phyloP scores from a whole-genome alignment of 441 rosid species.

The Pelargonium hybrid region DNA sequence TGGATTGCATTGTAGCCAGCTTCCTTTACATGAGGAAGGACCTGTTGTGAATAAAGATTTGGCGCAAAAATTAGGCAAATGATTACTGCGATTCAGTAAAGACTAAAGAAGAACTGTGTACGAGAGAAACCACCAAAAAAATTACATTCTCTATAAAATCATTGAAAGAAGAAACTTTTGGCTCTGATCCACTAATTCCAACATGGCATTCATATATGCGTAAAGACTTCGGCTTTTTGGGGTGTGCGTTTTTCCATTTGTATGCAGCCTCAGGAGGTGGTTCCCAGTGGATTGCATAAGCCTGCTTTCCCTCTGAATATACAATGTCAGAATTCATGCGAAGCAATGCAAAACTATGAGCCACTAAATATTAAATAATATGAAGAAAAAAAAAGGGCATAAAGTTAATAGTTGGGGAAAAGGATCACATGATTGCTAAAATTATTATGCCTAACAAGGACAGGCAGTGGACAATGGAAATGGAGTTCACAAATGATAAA shows the following conservation, averaged over 20 bases:
- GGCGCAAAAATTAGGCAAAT: conserved; percentile 14
- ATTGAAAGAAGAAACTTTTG: conserved; percentile 61
- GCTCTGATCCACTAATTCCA: conserved; percentile 89
- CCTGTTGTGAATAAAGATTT: conserved; percentile 33
- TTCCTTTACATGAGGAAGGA: conserved; percentile 79
- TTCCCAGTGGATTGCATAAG: conserved; percentile 93
- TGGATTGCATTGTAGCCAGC: conserved; percentile 92
- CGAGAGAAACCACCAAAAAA: conserved; percentile 15
- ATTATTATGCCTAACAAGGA: not conserved
- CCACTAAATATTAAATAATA: conserved; percentile 1
- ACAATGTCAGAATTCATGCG: conserved; percentile 13
- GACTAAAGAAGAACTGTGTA: not conserved
- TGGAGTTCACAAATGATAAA: conserved; percentile 1
- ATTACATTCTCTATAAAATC: conserved; percentile 71
- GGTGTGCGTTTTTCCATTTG: conserved; percentile 63
- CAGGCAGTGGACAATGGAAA: not conserved
- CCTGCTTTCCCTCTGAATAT: conserved; percentile 52
- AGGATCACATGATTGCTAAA: not conserved
- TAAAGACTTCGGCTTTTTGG: conserved; percentile 59
- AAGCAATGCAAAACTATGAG: conserved; percentile 7
- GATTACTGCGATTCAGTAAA: conserved; percentile 9
- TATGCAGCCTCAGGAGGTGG: conserved; percentile 71
- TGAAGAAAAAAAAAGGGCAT: too few relatives aligned
- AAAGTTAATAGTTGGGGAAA: too few relatives aligned
- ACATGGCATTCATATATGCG: conserved; percentile 92